These are phyloP conservation scores for Wallacemonas rigidus DNA, from an alignment of 208 protist species.

Conservation along the genomic window DNA sequence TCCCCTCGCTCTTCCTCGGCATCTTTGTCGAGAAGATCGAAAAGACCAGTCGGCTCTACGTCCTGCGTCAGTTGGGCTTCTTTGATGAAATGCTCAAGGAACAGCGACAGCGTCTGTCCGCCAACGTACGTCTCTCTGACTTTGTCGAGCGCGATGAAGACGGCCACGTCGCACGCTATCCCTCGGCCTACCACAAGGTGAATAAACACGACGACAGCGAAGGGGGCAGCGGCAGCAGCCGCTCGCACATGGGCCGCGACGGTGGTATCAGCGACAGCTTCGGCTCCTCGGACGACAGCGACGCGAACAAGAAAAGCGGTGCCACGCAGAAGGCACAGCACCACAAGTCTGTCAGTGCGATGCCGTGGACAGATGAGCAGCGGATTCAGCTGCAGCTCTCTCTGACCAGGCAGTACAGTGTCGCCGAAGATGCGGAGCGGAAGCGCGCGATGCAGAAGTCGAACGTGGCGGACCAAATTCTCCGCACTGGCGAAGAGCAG, in stretches of 20 bases:
- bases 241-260: neutral
- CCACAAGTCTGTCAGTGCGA: slow-evolving; percentile 22
- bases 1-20: slow-evolving; percentile 88
- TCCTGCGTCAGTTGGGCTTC: slow-evolving; percentile 76
- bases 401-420: slow-evolving; percentile 73
- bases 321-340: slow-evolving; percentile 26
- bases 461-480: slow-evolving; percentile 31
- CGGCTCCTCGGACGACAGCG: neutral
- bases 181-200: slow-evolving; percentile 27
- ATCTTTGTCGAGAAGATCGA: slow-evolving; percentile 91
- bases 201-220: slow-evolving; percentile 18
- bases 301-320: slow-evolving; percentile 19
- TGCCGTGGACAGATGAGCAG: slow-evolving; percentile 85
- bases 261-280: slow-evolving; percentile 7
- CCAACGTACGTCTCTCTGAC: slow-evolving; percentile 62
- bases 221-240: slow-evolving; percentile 5
- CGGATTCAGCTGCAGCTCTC: slow-evolving; percentile 88
- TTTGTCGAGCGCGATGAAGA: slow-evolving; percentile 81
- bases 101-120: slow-evolving; percentile 68
- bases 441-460: slow-evolving; percentile 37
- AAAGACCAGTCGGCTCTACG: slow-evolving; percentile 70
- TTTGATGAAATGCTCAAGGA: slow-evolving; percentile 82
- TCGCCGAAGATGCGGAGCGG: slow-evolving; percentile 71
- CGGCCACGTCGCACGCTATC: slow-evolving; percentile 62
- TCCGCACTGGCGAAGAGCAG: slow-evolving; percentile 3